These are phyloP conservation scores for Cercis canadensis DNA, from an alignment of 306 rosid species.

Conservation along the genomic window DNA sequence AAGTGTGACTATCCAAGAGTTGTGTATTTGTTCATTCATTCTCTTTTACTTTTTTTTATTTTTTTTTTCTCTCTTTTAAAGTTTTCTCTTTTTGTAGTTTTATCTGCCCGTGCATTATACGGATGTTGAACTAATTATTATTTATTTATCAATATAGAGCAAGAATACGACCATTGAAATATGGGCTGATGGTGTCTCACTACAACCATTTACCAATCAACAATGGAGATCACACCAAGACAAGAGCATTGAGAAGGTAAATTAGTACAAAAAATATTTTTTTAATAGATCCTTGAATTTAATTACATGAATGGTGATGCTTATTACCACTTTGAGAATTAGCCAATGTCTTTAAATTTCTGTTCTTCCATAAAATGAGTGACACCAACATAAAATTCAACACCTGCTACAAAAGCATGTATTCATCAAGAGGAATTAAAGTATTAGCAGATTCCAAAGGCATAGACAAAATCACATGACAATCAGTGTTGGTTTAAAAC, in stretches of 20 bases:
- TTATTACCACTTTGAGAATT: not conserved
- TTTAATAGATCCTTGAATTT: not conserved
- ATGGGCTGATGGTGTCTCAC: constrained; percentile 69
- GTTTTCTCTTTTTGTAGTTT: not conserved
- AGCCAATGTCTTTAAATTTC: too few relatives aligned
- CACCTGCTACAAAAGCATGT: not conserved
- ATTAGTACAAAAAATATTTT: not conserved
- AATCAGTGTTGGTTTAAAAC: constrained; percentile 14
- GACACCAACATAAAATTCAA: too few relatives aligned
- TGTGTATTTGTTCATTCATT: too few relatives aligned
- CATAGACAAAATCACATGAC: not conserved
- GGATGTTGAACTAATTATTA: too few relatives aligned
- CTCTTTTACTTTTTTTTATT: too few relatives aligned
- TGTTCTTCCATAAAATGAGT: too few relatives aligned
- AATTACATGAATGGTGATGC: not conserved
- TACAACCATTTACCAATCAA: constrained; percentile 67
- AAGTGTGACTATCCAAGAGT: too few relatives aligned
- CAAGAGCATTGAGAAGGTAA: constrained; percentile 59
- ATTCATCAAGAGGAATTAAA: not conserved
- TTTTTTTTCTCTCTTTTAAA: too few relatives aligned
- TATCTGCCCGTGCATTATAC: not conserved
- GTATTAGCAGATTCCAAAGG: not conserved
- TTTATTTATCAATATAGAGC: constrained; percentile 42
- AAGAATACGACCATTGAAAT: constrained; percentile 54
- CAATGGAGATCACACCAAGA: constrained; percentile 80